Evolutionary conservation across 139 green algal species (phyloP).

Genomic region (Chlorella sp.): DNA sequence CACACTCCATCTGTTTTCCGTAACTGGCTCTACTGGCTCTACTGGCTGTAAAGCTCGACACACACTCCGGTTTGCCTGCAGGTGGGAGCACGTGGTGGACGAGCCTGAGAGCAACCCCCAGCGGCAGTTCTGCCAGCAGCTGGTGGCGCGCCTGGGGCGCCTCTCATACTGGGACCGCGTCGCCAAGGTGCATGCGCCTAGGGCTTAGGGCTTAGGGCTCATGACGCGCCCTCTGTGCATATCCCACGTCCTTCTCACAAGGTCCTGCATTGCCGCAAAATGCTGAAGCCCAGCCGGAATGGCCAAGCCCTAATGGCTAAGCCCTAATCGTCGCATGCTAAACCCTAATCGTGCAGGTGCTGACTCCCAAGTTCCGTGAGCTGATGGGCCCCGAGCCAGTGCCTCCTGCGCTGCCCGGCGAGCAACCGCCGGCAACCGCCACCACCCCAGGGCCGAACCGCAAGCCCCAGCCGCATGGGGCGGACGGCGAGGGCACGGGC

Average conservation of each 20-base stretch:
- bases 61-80: too few relatives aligned
- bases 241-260: too few relatives aligned
- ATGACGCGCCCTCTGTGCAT: too few relatives aligned
- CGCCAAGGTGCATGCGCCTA: slow-evolving; percentile 6
- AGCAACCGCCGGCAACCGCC: background rate
- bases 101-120: slow-evolving; percentile 58
- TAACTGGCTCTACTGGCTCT: too few relatives aligned
- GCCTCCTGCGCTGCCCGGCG: slow-evolving; percentile 24
- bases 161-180: slow-evolving; percentile 55
- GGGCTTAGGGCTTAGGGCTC: too few relatives aligned
- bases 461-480: background rate
- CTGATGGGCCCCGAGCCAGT: slow-evolving; percentile 52
- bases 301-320: background rate
- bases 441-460: background rate
- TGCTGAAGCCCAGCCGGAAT: too few relatives aligned
- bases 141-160: slow-evolving; percentile 60
- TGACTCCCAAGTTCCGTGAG: slow-evolving; percentile 46
- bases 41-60: too few relatives aligned
- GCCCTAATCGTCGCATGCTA: background rate
- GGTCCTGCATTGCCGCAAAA: too few relatives aligned
- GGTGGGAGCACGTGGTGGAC: slow-evolving; percentile 46
- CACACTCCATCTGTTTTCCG: too few relatives aligned
- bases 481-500: background rate
- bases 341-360: too few relatives aligned
- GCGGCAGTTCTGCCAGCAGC: slow-evolving; percentile 52